These are phyloP conservation scores for Yamadazyma mexicana DNA, from an alignment of 1,139 yeast genomes.

Conservation along the genomic window DNA sequence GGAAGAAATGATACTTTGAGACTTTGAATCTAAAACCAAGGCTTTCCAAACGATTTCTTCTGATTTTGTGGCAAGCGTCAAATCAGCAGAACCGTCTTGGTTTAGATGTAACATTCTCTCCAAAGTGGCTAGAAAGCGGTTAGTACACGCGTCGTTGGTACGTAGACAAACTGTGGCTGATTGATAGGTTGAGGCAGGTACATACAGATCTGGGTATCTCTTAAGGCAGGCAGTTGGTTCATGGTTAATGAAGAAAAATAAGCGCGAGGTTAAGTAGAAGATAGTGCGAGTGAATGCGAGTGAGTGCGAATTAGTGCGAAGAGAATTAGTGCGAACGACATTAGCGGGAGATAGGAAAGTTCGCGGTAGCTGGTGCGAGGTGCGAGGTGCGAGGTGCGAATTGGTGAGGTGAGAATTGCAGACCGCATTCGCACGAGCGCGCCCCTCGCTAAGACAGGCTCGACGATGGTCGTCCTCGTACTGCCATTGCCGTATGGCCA, in stretches of 20 bases:
- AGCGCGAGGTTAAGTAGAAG: not conserved
- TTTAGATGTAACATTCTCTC: conserved; percentile 85
- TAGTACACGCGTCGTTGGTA: conserved; percentile 2
- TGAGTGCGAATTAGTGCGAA: too few species aligned
- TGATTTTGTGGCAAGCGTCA: conserved; percentile 51
- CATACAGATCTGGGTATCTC: conserved; percentile 14
- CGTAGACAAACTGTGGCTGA: too few species aligned
- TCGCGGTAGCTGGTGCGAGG: too few species aligned
- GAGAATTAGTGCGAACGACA: too few species aligned
- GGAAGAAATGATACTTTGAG: conserved; percentile 84
- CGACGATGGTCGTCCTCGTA: too few species aligned
- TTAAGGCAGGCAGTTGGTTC: conserved; percentile 8
- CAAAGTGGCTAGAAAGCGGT: conserved; percentile 17
- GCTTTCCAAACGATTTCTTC: conserved; percentile 89
- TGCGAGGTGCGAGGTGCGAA: too few species aligned
- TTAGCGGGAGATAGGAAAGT: too few species aligned
- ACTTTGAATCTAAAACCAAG: conserved; percentile 75
- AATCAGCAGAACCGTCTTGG: conserved; percentile 53
- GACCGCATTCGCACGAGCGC: too few species aligned
- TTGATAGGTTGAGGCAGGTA: not conserved
- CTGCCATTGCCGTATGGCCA: too few species aligned
- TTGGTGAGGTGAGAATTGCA: too few species aligned
- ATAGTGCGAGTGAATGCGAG: too few species aligned
- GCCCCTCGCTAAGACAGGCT: too few species aligned
- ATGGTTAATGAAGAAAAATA: not conserved